Base-by-base conservation (phyloP, 768 basidiomycete species). In the Mycena rosella region DNA sequence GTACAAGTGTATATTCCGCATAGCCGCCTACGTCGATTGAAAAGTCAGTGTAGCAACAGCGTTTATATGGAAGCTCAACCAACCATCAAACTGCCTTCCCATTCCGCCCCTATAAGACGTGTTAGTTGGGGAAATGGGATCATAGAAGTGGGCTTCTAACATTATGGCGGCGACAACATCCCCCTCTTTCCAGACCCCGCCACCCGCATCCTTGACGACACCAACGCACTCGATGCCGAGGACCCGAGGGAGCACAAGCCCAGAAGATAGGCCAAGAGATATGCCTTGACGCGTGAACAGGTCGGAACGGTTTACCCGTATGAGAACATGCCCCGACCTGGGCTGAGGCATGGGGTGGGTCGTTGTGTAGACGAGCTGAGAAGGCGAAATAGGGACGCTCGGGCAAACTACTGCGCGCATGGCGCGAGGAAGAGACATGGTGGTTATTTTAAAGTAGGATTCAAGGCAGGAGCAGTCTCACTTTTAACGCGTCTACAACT, bases 331-430 rank as follows among this genome's bases (percentile, higher is more conserved):
- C 1, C 74, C 74, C 2, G 72, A 20, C 36, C 70, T 74, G 11
- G 74, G 68, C 30, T 63, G 61, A 20, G 74, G 74, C 10, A 62
- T 40, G 2, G 74, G 73, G 47, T 73, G 63, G 14, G 42, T 67
- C 7, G 65, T 65, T 15, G 70, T 67, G 49, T 74, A 74, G 45
- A 74, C 63, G 15, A 75, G 72, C 18, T 68, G 55, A 22, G 62
- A 20, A 15, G 74, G 73, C 5, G 68, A 49, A 42, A 75, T 74
- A n/a, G 72, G 74, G 27, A 69, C 73, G 18, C 58, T 44, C 24
- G 74, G 73, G 68, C 74, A 75, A 22, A 75, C 60, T 22, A 75
- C 68, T 18, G 73, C 74, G 51, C 74, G 74, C 74, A 75, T 73
- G 24, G 68, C 68, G 32, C 55, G 60, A 18, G 61, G 60, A 24